Evolutionary conservation across 2,329 filamentous ascomycete species (phyloP).

Genomic region (Aspergillus hortae): DNA sequence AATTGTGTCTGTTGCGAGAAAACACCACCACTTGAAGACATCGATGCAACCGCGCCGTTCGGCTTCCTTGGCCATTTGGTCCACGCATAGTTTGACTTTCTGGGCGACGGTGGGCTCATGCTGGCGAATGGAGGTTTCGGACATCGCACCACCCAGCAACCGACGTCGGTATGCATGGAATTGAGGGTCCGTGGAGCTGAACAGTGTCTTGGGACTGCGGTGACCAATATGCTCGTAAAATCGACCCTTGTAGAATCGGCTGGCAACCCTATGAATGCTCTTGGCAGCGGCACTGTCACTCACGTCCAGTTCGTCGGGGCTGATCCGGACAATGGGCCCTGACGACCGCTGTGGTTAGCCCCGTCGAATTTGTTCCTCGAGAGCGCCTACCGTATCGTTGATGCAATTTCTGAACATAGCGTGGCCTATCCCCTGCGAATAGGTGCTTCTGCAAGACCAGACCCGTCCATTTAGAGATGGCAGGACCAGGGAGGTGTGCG

Average conservation of each 20-base stretch:
- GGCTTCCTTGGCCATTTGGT: conserved; percentile 46
- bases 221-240: conserved; percentile 28
- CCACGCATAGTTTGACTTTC: conserved; percentile 43
- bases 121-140: conserved; percentile 38
- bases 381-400: conserved; percentile 9
- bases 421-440: conserved; percentile 7
- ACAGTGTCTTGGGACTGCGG: conserved; percentile 30
- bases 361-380: not conserved
- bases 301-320: conserved; percentile 31
- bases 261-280: conserved; percentile 33
- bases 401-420: conserved; percentile 15
- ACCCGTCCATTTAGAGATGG: conserved; percentile 9
- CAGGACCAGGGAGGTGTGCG: conserved; percentile 8
- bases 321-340: conserved; percentile 30
- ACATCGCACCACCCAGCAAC: conserved; percentile 39
- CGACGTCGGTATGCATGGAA: conserved; percentile 29
- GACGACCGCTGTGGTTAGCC: not conserved
- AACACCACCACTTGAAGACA: conserved; percentile 53
- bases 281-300: conserved; percentile 31
- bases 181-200: conserved; percentile 39
- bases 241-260: conserved; percentile 29
- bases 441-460: conserved; percentile 6
- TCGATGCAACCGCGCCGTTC: conserved; percentile 38
- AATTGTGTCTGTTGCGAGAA: conserved; percentile 54
- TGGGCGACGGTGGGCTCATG: conserved; percentile 27